A percentile compares a stretch with the other conserved stretches of the same genome.
Evolutionary conservation across 371 early-diverging fungal species (phyloP).

Genomic region (Apophysomyces ossiformis): DNA sequence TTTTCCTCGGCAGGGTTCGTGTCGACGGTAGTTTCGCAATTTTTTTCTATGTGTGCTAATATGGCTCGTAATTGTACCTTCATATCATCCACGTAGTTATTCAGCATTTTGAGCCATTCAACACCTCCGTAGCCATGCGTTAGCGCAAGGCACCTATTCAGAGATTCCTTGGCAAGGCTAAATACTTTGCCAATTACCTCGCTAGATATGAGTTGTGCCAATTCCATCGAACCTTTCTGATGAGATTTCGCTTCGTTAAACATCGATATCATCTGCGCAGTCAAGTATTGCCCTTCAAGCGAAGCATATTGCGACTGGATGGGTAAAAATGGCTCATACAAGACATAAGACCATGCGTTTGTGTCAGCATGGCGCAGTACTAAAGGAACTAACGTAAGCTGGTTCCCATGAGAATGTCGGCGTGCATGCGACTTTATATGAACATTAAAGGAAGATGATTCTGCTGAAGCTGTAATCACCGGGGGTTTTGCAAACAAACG

Average conservation of each 20-base stretch:
- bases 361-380: conserved; percentile 35
- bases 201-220: conserved; percentile 17
- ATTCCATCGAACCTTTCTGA: conserved; percentile 16
- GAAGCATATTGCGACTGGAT: conserved; percentile 67
- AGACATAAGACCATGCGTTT: conserved; percentile 54
- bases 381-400: conserved; percentile 23
- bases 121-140: conserved; percentile 68
- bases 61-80: conserved; percentile 40
- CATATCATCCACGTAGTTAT: conserved; percentile 52
- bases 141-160: conserved; percentile 59
- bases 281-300: conserved; percentile 54
- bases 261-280: conserved; percentile 25
- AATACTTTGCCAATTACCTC: conserved; percentile 47
- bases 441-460: conserved; percentile 19
- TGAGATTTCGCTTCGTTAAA: conserved; percentile 27
- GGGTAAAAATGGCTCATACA: conserved; percentile 65
- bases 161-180: conserved; percentile 44
- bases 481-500: conserved; percentile 53
- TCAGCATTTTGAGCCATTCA: conserved; percentile 57
- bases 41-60: background rate
- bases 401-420: conserved; percentile 21
- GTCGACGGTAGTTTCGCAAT: conserved; percentile 19
- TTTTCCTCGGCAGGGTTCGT: conserved; percentile 16
- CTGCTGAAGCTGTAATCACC: conserved; percentile 29
- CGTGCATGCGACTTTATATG: conserved; percentile 23